Evolutionary conservation across 768 basidiomycete species (phyloP), one percentile per base, ranked within the genome.

Genomic region (Kwoniella mangroviensis): DNA sequence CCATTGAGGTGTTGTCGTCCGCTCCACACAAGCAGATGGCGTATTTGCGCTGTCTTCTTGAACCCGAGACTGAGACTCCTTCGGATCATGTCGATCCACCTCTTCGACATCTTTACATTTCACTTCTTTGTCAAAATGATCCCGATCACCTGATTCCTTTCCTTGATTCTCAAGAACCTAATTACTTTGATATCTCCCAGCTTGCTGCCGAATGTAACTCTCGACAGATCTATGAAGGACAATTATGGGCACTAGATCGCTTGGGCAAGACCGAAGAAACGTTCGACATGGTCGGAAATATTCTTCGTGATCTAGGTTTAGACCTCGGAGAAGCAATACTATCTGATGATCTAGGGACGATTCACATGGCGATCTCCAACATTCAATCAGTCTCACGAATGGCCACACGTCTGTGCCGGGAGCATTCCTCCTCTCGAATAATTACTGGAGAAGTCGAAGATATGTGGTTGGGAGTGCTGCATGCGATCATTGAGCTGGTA

Each of bases 401-500:
- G 40, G 90, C 90, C 41, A 86, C 90, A 3, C 82, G 85, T 1
- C 86, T 95, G 28, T 97, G 94, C 81, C 82, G 90, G 49, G 86
- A 89, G 64, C 88, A 88, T 63, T 71, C 40, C 83, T 86, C 34
- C 78, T n/a, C 40, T 26, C 43, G 51, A 4, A 42, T 19, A 28
- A 13, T 26, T 17, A 45, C 19, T 7, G 55, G 26, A 22, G 43
- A 59, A 71, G 74, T 79, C 89, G 94, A 97, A 78, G 92, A 96
- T 72, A 88, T 93, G 73, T 98, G 94, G 94, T 93, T 93, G 82
- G 87, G 89, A 70, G 85, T 97, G 1, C 86, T 98, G 41, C 89
- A 88, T 75, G 89, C 90, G 70, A 91, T 97, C 78, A 90, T 97
- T 63, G 87, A 89, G 61, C 87, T 88, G 42, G 90, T 95, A 10